phyloP scores from a whole-genome alignment of 108 stramenopile species.

The Stephanodiscus minutulus region DNA sequence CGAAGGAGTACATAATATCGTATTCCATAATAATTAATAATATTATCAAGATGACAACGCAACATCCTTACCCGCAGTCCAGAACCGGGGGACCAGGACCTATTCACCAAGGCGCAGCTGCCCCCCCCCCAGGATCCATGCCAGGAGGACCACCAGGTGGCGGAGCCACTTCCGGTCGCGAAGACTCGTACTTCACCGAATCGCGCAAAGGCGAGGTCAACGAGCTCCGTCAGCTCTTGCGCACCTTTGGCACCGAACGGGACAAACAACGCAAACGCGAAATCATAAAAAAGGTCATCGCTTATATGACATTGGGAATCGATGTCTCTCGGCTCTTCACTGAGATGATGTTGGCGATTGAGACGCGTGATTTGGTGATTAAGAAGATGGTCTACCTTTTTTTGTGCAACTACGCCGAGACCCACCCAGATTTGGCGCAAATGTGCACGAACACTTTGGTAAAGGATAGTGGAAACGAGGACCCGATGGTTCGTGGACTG shows the following conservation, averaged over 20 bases:
- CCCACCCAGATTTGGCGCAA: constrained; percentile 97
- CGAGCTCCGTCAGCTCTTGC: constrained; percentile 90
- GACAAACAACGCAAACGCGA: constrained; percentile 95
- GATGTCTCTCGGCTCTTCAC: constrained; percentile 99
- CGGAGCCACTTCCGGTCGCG: constrained; percentile 21
- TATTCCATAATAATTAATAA: too few species aligned
- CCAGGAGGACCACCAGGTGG: constrained; percentile 1
- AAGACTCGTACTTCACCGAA: constrained; percentile 95
- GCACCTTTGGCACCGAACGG: constrained; percentile 88
- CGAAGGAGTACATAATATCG: too few species aligned
- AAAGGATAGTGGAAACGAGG: constrained; percentile 96
- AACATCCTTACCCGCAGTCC: constrained; percentile 13
- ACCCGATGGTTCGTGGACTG: constrained; percentile 99
- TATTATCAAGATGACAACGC: constrained; percentile 10
- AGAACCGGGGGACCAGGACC: constrained; percentile 32
- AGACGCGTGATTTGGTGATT: constrained; percentile 96
- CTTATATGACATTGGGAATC: constrained; percentile 99
- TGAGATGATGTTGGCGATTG: constrained; percentile 97
- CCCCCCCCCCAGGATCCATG: constrained; percentile 12
- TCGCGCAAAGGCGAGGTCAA: constrained; percentile 96
- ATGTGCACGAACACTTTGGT: constrained; percentile 99
- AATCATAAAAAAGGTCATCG: constrained; percentile 99
- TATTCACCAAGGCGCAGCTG: constrained; percentile 9
- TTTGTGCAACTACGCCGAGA: constrained; percentile 94
- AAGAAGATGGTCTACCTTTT: constrained; percentile 99